Percentiles rank a stretch among this genome's conserved stretches.
These are phyloP conservation scores for Macrocybe gigantea DNA, from an alignment of 768 basidiomycete genomes.

Conservation along the genomic window DNA sequence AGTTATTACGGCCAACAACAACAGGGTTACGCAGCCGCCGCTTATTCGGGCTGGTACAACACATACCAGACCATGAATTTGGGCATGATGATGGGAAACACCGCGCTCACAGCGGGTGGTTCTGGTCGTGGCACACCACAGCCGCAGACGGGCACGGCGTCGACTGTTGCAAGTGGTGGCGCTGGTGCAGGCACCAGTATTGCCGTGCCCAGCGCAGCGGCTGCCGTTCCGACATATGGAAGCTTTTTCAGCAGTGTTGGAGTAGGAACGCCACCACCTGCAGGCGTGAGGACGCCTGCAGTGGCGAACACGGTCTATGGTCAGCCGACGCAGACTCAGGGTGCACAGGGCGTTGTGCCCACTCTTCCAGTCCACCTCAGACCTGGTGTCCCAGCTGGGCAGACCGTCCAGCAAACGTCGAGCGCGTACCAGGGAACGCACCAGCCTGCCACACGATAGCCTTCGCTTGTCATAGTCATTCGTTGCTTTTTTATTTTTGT, in stretches of 20 bases:
- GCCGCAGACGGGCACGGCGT: not conserved
- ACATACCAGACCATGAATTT: conserved; percentile 17
- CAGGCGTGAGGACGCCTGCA: conserved; percentile 14
- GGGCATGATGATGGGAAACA: too few species aligned
- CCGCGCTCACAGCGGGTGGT: conserved; percentile 1
- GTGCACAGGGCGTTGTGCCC: conserved; percentile 12
- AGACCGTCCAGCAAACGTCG: conserved; percentile 20
- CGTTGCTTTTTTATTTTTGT: conserved; percentile 4
- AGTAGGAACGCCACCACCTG: conserved; percentile 2
- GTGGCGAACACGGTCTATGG: conserved; percentile 22
- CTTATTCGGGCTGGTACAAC: conserved; percentile 27
- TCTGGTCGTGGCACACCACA: conserved; percentile 37
- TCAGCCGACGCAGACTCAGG: conserved; percentile 1
- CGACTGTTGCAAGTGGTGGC: conserved; percentile 2
- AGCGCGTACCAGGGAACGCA: conserved; percentile 14
- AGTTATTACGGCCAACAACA: conserved; percentile 31
- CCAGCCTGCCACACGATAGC: conserved; percentile 7
- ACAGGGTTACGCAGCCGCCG: conserved; percentile 25
- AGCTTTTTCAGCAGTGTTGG: conserved; percentile 14
- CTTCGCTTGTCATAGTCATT: conserved; percentile 1
- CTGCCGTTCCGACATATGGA: conserved; percentile 15
- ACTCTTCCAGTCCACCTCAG: conserved; percentile 27
- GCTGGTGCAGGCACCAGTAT: not conserved
- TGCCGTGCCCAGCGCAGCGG: not conserved
- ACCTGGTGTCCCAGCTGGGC: conserved; percentile 11